Evolutionary conservation across 2,329 filamentous ascomycete species (phyloP).

Genomic region (Colletotrichum sp.): DNA sequence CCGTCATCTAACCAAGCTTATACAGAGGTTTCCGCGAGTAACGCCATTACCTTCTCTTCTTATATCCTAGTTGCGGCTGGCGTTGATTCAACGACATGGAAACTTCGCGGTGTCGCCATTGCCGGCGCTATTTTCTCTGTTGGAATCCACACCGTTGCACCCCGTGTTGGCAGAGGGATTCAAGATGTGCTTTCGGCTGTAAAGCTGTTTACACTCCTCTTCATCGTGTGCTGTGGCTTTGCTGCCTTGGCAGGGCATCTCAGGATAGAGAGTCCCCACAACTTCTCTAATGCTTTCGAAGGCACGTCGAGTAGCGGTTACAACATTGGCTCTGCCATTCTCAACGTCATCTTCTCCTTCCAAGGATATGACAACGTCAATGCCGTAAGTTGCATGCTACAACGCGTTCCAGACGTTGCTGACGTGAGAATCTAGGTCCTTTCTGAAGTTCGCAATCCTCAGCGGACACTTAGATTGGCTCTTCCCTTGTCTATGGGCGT

Average conservation of each 20-base stretch:
- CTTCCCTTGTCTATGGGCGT: slow-evolving; percentile 11
- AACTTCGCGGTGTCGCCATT: slow-evolving; percentile 7
- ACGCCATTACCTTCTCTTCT: slow-evolving; percentile 13
- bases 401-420: background rate
- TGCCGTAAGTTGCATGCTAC: background rate
- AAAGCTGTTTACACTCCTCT: slow-evolving; percentile 12
- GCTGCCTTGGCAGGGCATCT: slow-evolving; percentile 7
- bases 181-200: slow-evolving; percentile 11
- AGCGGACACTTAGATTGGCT: slow-evolving; percentile 6
- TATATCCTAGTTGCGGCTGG: slow-evolving; percentile 12
- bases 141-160: slow-evolving; percentile 9
- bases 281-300: slow-evolving; percentile 9
- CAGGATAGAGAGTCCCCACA: background rate
- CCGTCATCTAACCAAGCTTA: background rate
- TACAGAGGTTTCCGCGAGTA: slow-evolving; percentile 15
- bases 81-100: slow-evolving; percentile 8
- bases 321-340: slow-evolving; percentile 12
- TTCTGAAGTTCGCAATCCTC: slow-evolving; percentile 18
- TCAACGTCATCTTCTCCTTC: slow-evolving; percentile 17
- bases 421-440: background rate
- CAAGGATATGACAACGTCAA: slow-evolving; percentile 18
- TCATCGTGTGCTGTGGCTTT: slow-evolving; percentile 19
- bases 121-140: slow-evolving; percentile 10
- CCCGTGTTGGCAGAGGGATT: background rate
- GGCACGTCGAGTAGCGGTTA: slow-evolving; percentile 13